A percentile compares a stretch with the other conserved stretches of the same genome.
phyloP scores from a whole-genome alignment of 768 basidiomycete species.

The Xerocomellus dryophilus region DNA sequence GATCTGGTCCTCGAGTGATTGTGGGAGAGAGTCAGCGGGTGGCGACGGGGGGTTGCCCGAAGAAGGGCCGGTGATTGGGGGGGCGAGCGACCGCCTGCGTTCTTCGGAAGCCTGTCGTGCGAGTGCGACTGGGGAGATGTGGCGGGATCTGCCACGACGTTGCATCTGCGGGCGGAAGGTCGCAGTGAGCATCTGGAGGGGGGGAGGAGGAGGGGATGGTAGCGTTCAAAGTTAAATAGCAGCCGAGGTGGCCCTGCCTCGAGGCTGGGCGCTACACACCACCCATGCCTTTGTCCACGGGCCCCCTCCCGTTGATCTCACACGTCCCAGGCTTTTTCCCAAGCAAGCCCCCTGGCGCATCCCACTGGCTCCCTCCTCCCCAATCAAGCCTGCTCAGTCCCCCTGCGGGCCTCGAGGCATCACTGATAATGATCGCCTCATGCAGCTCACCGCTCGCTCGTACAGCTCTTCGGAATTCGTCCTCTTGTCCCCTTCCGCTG shows the following conservation, averaged over 20 bases:
- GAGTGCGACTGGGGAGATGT: constrained; percentile 41
- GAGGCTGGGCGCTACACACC: constrained; percentile 14
- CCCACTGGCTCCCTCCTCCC: constrained; percentile 13
- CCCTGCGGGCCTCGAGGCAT: constrained; percentile 27
- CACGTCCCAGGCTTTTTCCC: constrained; percentile 6
- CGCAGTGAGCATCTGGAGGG: constrained; percentile 21
- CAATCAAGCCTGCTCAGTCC: constrained; percentile 9
- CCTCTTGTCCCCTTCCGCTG: background rate
- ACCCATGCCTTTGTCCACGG: constrained; percentile 1
- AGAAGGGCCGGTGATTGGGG: background rate
- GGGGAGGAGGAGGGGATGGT: background rate
- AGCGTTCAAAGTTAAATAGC: background rate
- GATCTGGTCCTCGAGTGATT: constrained; percentile 58
- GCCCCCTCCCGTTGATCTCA: constrained; percentile 8
- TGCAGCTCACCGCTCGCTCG: constrained; percentile 8
- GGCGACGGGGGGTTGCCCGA: background rate
- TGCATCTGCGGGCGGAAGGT: constrained; percentile 27
- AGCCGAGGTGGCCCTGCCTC: constrained; percentile 3
- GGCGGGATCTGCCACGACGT: constrained; percentile 41
- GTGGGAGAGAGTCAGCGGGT: background rate
- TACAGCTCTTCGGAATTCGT: constrained; percentile 8
- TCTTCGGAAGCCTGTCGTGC: constrained; percentile 45
- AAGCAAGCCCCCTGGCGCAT: constrained; percentile 4
- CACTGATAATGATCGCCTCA: constrained; percentile 26
- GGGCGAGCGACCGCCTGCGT: too few species aligned